Conservation (phyloP, 2,329 filamentous ascomycete species). For the Teratosphaeria nubilosa region DNA sequence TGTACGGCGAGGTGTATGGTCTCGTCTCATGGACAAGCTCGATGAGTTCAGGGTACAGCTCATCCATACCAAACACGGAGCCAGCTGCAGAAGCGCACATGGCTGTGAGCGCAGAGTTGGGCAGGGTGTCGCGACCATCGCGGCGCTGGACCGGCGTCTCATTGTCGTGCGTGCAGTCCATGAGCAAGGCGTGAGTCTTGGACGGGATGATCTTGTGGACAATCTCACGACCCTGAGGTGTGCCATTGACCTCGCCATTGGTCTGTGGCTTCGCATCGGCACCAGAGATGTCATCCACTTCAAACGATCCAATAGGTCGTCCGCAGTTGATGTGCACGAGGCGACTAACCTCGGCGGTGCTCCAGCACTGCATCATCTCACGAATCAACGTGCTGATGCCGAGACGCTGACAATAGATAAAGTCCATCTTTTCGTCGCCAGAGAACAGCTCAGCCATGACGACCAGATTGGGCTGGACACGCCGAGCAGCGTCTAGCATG, state of each 20-base stretch:
- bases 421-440: constrained; percentile 91
- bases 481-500: constrained; percentile 85
- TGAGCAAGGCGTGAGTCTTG: constrained; percentile 87
- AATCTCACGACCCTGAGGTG: constrained; percentile 45
- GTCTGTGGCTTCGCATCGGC: constrained; percentile 36
- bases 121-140: constrained; percentile 84
- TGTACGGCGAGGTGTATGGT: constrained; percentile 69
- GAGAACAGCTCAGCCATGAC: constrained; percentile 94
- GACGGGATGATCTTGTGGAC: constrained; percentile 76
- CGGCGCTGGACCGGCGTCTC: constrained; percentile 92
- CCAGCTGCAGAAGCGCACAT: constrained; percentile 94
- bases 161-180: constrained; percentile 99
- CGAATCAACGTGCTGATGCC: constrained; percentile 86
- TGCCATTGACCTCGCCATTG: constrained; percentile 23
- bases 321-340: constrained; percentile 90
- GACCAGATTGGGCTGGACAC: constrained; percentile 76
- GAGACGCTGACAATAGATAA: constrained; percentile 85
- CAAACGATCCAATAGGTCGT: constrained; percentile 91
- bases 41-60: constrained; percentile 87
- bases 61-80: constrained; percentile 96
- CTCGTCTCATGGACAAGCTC: constrained; percentile 86
- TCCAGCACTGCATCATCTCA: constrained; percentile 98
- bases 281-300: constrained; percentile 74
- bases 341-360: constrained; percentile 80
- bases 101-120: constrained; percentile 84